Conservation (phyloP, 2,329 filamentous ascomycete genomes). For the Intubia oerlemansii region DNA sequence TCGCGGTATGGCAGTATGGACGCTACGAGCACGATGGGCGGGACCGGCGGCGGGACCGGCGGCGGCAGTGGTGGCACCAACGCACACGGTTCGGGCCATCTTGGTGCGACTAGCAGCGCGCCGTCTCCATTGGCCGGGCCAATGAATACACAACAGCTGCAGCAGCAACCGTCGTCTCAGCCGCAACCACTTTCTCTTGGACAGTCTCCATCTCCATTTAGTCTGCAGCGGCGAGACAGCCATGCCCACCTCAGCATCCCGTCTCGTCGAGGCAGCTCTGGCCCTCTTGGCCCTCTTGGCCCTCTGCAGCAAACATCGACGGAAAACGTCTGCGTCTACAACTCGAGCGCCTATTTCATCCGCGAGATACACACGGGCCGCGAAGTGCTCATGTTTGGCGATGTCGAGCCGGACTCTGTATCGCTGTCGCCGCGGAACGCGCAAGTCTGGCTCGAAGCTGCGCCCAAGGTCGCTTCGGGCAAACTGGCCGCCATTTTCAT, state of each 20-base stretch:
- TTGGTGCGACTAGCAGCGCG: not conserved
- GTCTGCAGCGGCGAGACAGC: conserved; percentile 6
- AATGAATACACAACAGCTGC: not conserved
- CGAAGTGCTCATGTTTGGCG: conserved; percentile 85
- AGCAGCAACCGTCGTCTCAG: not conserved
- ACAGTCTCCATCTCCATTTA: too few species aligned
- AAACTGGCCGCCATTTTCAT: conserved; percentile 69
- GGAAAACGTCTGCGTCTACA: conserved; percentile 48
- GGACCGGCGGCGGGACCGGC: too few species aligned
- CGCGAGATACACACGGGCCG: conserved; percentile 46
- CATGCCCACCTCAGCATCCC: conserved; percentile 1
- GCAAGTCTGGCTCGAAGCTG: conserved; percentile 74
- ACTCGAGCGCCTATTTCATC: conserved; percentile 88
- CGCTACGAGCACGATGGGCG: conserved; percentile 13
- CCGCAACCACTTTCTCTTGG: too few species aligned
- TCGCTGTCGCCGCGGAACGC: conserved; percentile 63
- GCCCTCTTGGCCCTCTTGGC: too few species aligned
- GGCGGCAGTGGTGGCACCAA: too few species aligned
- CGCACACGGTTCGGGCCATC: not conserved
- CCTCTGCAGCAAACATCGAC: too few species aligned
- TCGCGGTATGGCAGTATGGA: conserved; percentile 29
- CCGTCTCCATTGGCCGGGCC: too few species aligned
- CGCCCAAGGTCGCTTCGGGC: conserved; percentile 58
- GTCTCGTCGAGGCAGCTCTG: too few species aligned
- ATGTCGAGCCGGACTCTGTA: conserved; percentile 80